Evolutionary conservation across 345 rosid genomes (phyloP).

Genomic region (Laguncularia racemosa): DNA sequence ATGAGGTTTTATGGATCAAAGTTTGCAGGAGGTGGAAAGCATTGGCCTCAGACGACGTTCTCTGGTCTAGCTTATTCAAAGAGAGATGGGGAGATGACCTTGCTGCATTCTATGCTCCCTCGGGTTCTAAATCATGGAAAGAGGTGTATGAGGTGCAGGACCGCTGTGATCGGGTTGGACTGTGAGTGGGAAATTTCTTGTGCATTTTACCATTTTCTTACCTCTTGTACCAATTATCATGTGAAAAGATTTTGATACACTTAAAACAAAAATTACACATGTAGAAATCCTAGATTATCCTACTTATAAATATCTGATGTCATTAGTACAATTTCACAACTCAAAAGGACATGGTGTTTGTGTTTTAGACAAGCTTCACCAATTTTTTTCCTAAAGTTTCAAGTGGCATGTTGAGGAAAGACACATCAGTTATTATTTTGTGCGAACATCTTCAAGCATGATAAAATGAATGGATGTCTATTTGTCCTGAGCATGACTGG

Average conservation of each 20-base stretch:
- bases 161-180: slow-evolving; percentile 51
- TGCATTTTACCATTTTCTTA: neutral
- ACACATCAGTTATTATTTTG: no score
- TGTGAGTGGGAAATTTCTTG: slow-evolving; percentile 24
- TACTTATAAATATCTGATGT: no score
- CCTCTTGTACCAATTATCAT: neutral
- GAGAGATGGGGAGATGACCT: slow-evolving; percentile 55
- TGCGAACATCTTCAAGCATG: no score
- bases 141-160: slow-evolving; percentile 45
- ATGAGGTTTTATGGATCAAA: slow-evolving; percentile 12
- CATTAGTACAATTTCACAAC: no score
- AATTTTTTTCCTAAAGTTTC: no score
- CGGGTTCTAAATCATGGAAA: slow-evolving; percentile 39
- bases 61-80: slow-evolving; percentile 41
- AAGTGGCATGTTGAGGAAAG: no score
- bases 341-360: no score
- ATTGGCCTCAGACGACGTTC: slow-evolving; percentile 30
- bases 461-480: no score
- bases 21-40: slow-evolving; percentile 58
- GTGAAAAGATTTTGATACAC: neutral
- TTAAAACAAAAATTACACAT: no score
- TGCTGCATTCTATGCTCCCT: slow-evolving; percentile 34
- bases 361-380: no score
- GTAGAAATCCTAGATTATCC: no score
- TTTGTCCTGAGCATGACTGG: no score